Evolutionary conservation across 73 alveolate species (phyloP), one percentile per base, ranked within the genome.

Genomic region (Breviolum minutum): DNA sequence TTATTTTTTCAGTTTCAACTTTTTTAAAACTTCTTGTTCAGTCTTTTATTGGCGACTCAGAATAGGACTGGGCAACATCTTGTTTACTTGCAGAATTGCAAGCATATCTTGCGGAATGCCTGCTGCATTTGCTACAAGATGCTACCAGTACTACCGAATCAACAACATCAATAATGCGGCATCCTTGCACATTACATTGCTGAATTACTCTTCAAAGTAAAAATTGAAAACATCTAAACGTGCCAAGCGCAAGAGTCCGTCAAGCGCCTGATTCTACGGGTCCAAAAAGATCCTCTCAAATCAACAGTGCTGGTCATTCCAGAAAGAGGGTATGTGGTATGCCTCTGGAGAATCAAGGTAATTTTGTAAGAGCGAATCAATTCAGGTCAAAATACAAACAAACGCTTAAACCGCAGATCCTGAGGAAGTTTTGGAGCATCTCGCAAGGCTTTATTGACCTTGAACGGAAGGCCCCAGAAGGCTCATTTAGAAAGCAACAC

Each of bases 381-480:
- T 68, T 68, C 77, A 22, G 17, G 17, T 68, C 24, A 68, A 68
- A 22, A 68, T 3, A 40, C 3, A 40, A 40, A 40, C 54, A 40
- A 40, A 40, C 54, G 54, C 54, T 40, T 40, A 40, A 40, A 40
- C 54, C 54, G 54, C 26, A 71, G 14, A 63, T 86, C 94, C 94
- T 86, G 94, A 7, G 94, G 94, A 62, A 86, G 94, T 27, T 86
- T 86, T 86, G 94, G 94, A 86, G 80, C 94, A 17, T 86, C 94
- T 17, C 94, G 94, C 24, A 86, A 79, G 79, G 94, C 94, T 63
- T 26, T 61, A 63, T 86, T 86, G 81, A 86, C 79, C 94, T 86
- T 30, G 7, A 19, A 61, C 54, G 54, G 54, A 40, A 40, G 54
- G 54, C 54, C 54, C 54, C 54, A 66, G 17, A 66, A 17, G 77